Evolutionary conservation across 768 basidiomycete genomes (phyloP).

Genomic region (Guyanaporus albipodus): DNA sequence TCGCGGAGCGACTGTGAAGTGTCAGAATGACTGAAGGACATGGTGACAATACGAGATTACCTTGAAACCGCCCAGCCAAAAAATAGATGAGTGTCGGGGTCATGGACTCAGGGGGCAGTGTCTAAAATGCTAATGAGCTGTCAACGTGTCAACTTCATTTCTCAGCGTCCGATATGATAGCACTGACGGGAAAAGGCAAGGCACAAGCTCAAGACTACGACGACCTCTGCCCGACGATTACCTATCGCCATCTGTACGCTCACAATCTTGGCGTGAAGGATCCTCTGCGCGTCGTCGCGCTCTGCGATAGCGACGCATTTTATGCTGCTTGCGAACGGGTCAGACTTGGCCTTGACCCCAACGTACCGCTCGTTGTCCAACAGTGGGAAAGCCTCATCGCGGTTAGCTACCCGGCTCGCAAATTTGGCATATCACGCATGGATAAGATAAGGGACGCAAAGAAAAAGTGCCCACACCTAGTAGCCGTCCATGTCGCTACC

Average conservation of each 20-base stretch:
- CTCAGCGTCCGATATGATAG: constrained; percentile 9
- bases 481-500: constrained; percentile 91
- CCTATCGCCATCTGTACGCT: constrained; percentile 74
- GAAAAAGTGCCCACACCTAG: constrained; percentile 79
- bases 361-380: constrained; percentile 71
- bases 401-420: constrained; percentile 92
- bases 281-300: constrained; percentile 79
- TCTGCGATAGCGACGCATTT: constrained; percentile 88
- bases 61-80: too few relatives aligned
- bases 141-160: too few relatives aligned
- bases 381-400: constrained; percentile 92
- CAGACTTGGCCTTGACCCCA: constrained; percentile 60
- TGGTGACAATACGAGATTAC: too few relatives aligned
- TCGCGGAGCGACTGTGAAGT: constrained; percentile 48
- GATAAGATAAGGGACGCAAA: constrained; percentile 78
- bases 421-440: constrained; percentile 91
- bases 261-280: constrained; percentile 66
- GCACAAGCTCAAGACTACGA: constrained; percentile 45
- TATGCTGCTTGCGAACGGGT: constrained; percentile 85
- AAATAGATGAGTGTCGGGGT: too few relatives aligned
- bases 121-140: too few relatives aligned
- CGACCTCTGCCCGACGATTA: constrained; percentile 64
- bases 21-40: constrained; percentile 18
- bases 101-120: too few relatives aligned
- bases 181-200: constrained; percentile 55